These are phyloP conservation scores for Ramalina peruviana DNA, from an alignment of 495 filamentous ascomycete species.

Conservation along the genomic window DNA sequence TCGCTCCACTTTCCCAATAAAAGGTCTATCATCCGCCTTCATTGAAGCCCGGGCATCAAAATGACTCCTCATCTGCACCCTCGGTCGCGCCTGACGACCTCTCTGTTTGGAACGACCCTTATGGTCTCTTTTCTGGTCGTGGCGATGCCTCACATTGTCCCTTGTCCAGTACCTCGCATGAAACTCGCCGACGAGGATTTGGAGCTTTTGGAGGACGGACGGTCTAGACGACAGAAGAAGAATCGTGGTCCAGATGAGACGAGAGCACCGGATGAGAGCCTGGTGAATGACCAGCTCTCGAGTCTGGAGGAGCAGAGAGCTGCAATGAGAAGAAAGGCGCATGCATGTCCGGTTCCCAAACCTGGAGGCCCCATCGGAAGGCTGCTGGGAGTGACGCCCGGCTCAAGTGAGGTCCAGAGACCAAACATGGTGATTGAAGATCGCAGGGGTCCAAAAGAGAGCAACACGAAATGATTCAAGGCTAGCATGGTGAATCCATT, in stretches of 20 bases:
- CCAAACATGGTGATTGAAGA: too few relatives aligned
- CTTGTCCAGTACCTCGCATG: conserved; percentile 73
- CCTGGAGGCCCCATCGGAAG: conserved; percentile 61
- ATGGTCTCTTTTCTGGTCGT: conserved; percentile 85
- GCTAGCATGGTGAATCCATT: too few relatives aligned
- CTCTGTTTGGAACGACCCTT: conserved; percentile 90
- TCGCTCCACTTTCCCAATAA: too few relatives aligned
- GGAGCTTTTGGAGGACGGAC: conserved; percentile 33
- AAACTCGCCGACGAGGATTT: conserved; percentile 58
- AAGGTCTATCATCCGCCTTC: too few relatives aligned
- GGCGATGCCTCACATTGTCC: conserved; percentile 78
- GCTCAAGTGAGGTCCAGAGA: too few relatives aligned
- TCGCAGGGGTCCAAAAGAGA: too few relatives aligned
- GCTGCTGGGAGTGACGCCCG: conserved; percentile 49
- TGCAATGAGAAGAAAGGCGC: conserved; percentile 15
- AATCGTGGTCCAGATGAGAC: conserved; percentile 19
- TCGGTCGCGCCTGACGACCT: conserved; percentile 75
- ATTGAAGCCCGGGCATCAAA: too few relatives aligned
- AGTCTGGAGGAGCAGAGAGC: conserved; percentile 19
- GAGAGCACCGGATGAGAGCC: conserved; percentile 21
- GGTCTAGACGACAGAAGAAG: conserved; percentile 14
- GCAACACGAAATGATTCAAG: too few relatives aligned
- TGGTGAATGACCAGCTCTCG: not conserved
- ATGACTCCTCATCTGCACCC: conserved; percentile 93
- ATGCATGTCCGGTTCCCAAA: conserved; percentile 74